phyloP scores from a whole-genome alignment of 441 rosid species.

The Adansonia madagascariensis region DNA sequence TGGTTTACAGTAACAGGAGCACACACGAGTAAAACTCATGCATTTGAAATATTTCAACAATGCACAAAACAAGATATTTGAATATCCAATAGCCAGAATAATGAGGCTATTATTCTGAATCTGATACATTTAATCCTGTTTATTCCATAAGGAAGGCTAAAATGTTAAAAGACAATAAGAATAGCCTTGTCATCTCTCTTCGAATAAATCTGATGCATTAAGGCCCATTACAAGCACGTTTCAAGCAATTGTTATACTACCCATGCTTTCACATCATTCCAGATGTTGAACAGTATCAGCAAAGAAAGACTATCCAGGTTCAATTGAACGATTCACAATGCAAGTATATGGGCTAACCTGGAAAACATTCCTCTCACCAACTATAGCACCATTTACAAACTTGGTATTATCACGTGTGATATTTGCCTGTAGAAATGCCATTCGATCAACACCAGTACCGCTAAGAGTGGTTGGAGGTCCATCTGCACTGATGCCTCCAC shows the following conservation, averaged over 20 bases:
- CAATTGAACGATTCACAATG: conserved; percentile 9
- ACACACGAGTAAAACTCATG: not conserved
- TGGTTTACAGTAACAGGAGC: not conserved
- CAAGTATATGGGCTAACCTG: conserved; percentile 58
- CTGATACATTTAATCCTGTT: not conserved
- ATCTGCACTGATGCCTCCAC: conserved; percentile 95
- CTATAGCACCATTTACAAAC: conserved; percentile 85
- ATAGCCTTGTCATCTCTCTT: not conserved
- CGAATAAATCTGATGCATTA: not conserved
- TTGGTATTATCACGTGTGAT: conserved; percentile 92
- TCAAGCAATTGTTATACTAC: not conserved
- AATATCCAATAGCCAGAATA: not conserved
- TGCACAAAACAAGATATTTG: not conserved
- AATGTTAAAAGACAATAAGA: not conserved
- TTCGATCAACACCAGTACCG: conserved; percentile 87
- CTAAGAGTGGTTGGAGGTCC: conserved; percentile 98
- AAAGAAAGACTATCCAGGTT: conserved; percentile 15
- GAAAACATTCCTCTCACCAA: conserved; percentile 90
- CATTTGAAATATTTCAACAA: conserved; percentile 1
- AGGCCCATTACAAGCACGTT: not conserved
- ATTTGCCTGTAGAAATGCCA: conserved; percentile 91
- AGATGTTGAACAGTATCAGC: not conserved
- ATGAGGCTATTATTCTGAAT: conserved; percentile 7
- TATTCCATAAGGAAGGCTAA: not conserved
- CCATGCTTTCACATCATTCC: conserved; percentile 9